Evolutionary conservation across 768 basidiomycete genomes (phyloP), one percentile per base, ranked within the genome.

Genomic region (Xerocomus spinulosus): DNA sequence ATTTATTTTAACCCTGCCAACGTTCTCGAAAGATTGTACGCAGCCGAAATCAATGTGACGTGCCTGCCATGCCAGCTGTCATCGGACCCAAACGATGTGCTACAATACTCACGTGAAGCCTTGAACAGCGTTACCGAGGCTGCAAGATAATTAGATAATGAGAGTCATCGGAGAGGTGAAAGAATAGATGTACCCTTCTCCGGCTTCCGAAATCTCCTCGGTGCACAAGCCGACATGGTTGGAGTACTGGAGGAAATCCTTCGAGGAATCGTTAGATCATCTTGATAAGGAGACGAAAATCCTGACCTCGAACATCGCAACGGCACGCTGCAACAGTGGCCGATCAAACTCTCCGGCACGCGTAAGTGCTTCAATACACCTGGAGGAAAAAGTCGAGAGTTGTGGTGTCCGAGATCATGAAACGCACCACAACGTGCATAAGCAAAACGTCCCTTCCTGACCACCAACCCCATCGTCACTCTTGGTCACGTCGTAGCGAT

Each of bases 401-500:
- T 8, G 26, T 15, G 38, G 21, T 9, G 43, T 14, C 42, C 14
- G 2, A 14, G 15, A 44, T 24, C 5, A 8, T 9, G 21, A 17
- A 39, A 64, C 71, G 6, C 43, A 86, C 88, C 87, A 91, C 7
- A 91, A 65, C 0, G 87, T 90, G 59, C 91, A 93, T 39, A 98
- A 71, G 51, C 90, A 91, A 69, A 97, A 96, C 0, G 89, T 93
- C 2, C 94, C 94, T 68, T 96, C 94, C 54, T 95, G 91, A 1
- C 94, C 93, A 2, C 95, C 94, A 12, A 97, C 92, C 7, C 95
- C 95, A 57, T 97, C 95, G 48, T 88, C 85, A 0, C 89, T 83
- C 63, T 87, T 87, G 21, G 66, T 70, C 12, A 87, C 84, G 61
- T 98, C 92, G 66, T 97, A 97, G 8, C 94, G 83, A 61, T 87